These are phyloP conservation scores for Melaleuca quinquenervia DNA, from an alignment of 345 rosid genomes.

Conservation along the genomic window DNA sequence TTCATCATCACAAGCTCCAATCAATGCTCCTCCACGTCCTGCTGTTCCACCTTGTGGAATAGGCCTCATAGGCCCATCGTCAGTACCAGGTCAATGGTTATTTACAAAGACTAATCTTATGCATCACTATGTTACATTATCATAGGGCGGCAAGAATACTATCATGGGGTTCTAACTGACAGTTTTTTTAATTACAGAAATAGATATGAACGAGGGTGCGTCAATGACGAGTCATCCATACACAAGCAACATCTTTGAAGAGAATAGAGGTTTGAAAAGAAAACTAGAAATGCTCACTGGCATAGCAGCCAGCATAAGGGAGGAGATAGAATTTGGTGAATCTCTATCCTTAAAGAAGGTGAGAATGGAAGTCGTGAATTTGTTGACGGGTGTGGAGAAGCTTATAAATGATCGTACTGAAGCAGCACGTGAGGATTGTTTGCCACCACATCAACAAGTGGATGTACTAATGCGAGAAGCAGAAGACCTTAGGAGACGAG, in stretches of 20 bases:
- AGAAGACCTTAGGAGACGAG: accelerated
- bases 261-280: neutral
- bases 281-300: neutral
- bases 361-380: accelerated
- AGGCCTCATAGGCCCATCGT: neutral
- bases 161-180: neutral
- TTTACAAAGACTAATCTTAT: too few relatives aligned
- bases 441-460: neutral
- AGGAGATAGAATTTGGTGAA: neutral
- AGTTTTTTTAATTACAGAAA: neutral
- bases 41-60: too few relatives aligned
- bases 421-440: neutral
- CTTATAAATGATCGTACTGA: accelerated
- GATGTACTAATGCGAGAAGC: accelerated
- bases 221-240: neutral
- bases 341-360: neutral
- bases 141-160: neutral
- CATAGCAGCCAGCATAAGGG: accelerated
- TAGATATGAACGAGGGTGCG: accelerated
- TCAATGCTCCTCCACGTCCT: too few relatives aligned
- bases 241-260: accelerated
- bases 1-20: too few relatives aligned
- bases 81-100: neutral
- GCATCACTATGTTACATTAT: neutral
- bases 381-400: neutral